Evolutionary conservation across 2,329 filamentous ascomycete genomes (phyloP).

Genomic region (Tolypocladium ovalisporum): DNA sequence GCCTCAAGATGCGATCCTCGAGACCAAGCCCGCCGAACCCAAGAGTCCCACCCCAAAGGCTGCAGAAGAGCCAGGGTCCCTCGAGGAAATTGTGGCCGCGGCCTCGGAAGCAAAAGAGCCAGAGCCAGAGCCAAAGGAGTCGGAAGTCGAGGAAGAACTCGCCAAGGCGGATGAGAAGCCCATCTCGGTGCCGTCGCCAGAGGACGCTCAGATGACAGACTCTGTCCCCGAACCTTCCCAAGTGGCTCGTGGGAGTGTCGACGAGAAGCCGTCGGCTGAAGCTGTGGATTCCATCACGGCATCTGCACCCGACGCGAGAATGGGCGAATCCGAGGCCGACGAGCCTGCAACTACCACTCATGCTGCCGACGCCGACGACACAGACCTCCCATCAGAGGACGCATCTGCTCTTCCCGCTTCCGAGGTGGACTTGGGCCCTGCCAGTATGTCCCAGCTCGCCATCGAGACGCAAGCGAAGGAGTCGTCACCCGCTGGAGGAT

Average conservation of each 20-base stretch:
- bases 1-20: neutral
- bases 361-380: slow-evolving; percentile 4
- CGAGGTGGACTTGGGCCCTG: slow-evolving; percentile 24
- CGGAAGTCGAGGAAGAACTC: neutral
- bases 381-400: slow-evolving; percentile 5
- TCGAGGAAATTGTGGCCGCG: neutral
- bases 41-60: neutral
- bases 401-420: slow-evolving; percentile 13
- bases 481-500: slow-evolving; percentile 14
- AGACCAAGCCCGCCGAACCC: neutral
- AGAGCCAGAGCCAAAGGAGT: neutral
- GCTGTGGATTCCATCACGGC: neutral
- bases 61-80: neutral
- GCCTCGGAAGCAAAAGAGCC: neutral
- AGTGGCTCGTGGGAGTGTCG: neutral
- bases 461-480: slow-evolving; percentile 23
- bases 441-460: slow-evolving; percentile 26
- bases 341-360: slow-evolving; percentile 10
- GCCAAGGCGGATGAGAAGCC: slow-evolving; percentile 2
- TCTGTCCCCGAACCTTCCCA: slow-evolving; percentile 2
- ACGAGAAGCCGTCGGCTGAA: neutral
- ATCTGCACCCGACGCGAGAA: slow-evolving; percentile 12
- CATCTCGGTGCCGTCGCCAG: slow-evolving; percentile 2
- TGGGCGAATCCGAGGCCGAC: slow-evolving; percentile 12
- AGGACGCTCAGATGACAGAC: slow-evolving; percentile 16